Conservation (phyloP, 257 asterid genomes). For the Paraleonurus japonicus region DNA sequence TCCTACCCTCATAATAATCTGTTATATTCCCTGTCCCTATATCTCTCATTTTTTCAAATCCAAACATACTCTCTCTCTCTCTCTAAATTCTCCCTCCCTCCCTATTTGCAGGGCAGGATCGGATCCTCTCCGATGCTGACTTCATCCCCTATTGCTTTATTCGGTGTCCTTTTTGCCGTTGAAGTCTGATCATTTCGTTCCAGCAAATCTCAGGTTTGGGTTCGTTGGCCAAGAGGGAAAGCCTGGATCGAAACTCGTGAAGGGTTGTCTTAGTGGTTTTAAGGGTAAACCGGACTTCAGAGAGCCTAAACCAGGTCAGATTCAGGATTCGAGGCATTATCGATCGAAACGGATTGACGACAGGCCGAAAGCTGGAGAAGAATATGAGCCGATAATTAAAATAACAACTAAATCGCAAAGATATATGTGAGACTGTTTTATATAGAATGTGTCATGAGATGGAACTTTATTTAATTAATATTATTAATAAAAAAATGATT, state of each 20-base stretch:
- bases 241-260: slow-evolving; percentile 46
- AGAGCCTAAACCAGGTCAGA: slow-evolving; percentile 24
- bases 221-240: slow-evolving; percentile 66
- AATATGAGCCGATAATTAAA: slow-evolving; percentile 46
- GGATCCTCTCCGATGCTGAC: slow-evolving; percentile 43
- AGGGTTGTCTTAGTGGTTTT: slow-evolving; percentile 37
- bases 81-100: no score
- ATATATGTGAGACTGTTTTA: no score
- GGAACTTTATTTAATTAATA: no score
- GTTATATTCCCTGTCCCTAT: no score
- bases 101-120: slow-evolving; percentile 67
- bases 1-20: no score
- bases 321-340: slow-evolving; percentile 30
- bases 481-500: no score
- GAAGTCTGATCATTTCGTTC: slow-evolving; percentile 60
- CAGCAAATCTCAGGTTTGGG: slow-evolving; percentile 81
- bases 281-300: slow-evolving; percentile 34
- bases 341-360: slow-evolving; percentile 38
- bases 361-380: slow-evolving; percentile 76
- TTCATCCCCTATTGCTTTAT: slow-evolving; percentile 39
- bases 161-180: slow-evolving; percentile 40
- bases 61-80: no score
- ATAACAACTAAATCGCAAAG: no score
- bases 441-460: no score
- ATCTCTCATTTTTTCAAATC: no score